Percentiles rank a stretch among this genome's conserved stretches.
Conservation (phyloP, 1,139 yeast genomes). For the Blastobotrys serpentis region DNA sequence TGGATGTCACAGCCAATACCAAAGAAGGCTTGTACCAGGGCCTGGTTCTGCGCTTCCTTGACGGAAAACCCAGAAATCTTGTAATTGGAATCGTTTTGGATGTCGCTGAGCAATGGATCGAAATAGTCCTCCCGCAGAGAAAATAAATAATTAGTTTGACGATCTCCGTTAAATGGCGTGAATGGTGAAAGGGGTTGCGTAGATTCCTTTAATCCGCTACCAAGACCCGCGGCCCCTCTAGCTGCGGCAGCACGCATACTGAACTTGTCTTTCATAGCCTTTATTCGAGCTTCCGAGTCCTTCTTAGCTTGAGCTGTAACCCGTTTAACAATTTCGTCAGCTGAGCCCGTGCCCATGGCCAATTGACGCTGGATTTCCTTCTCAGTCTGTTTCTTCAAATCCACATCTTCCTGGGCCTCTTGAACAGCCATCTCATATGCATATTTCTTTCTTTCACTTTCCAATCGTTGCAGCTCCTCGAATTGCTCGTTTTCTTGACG, state of each 20-base stretch:
- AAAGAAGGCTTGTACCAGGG: constrained; percentile 83
- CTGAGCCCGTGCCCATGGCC: constrained; percentile 48
- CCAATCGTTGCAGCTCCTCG: constrained; percentile 60
- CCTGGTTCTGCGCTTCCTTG: constrained; percentile 66
- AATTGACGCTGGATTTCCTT: constrained; percentile 71
- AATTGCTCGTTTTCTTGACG: constrained; percentile 64
- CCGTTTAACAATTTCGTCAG: constrained; percentile 51
- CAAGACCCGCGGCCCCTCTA: constrained; percentile 19
- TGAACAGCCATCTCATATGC: constrained; percentile 38
- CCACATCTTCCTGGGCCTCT: constrained; percentile 38
- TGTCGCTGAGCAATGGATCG: constrained; percentile 60
- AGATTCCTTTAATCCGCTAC: not conserved
- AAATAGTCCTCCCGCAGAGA: constrained; percentile 50
- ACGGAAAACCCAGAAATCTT: constrained; percentile 85
- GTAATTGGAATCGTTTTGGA: constrained; percentile 63
- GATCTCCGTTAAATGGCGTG: constrained; percentile 92
- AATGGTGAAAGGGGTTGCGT: constrained; percentile 55
- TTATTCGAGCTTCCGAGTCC: constrained; percentile 36
- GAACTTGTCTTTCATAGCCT: constrained; percentile 30
- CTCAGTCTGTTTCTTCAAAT: constrained; percentile 51
- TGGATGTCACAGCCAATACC: constrained; percentile 82
- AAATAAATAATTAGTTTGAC: constrained; percentile 53
- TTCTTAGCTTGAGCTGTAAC: constrained; percentile 37
- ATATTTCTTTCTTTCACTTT: constrained; percentile 54
- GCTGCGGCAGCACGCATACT: constrained; percentile 8